Base-by-base conservation (phyloP, 116 monocot species). In the Cymodocea nodosa region DNA sequence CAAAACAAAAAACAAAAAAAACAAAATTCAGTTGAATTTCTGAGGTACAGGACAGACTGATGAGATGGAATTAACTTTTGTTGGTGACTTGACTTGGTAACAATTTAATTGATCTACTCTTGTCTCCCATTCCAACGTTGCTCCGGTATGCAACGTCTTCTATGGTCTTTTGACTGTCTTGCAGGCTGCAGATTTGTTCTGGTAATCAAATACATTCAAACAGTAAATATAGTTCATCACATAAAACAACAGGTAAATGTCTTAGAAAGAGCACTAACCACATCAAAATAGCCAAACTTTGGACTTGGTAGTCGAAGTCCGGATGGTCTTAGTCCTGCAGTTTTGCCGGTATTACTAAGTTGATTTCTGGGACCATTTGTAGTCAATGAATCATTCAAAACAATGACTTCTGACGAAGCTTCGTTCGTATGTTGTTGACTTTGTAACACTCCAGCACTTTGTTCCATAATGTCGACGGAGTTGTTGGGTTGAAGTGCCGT, bases 281-380 rank as follows among this genome's bases (percentile, higher is more conserved):
- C 75, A 76, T 86, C 85, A 71, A 93, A 93, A 69, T 84, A 93
- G 17, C 89, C 89, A 68, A 85, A 77, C 64, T 84, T 93, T 14
- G 88, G 83, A 66, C 76, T 79, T 35, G 93, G 89, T 71, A 79
- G 62, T 25, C 87, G 56, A 23, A 94, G 87, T 2, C 94, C 94
- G 11, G 94, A 87, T 58, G 87, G 90, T 64, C 74, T 84, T 15
- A 60, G 56, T 4, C 62, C n/a, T 15, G 19, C 11, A 14, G 8
- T 66, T 2, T 50, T 20, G 16, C 54, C 12, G 34, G 53, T 15
- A 23, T 66, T 66, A 59, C 62, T 79, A 37, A 64, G 60, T 17
- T 72, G 17, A 49, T 59, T 66, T 63, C 15, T 53, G 24, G 66
- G 35, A 16, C 16, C 25, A 56, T 59, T 68, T 35, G 35, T 57